Evolutionary conservation across 1,139 yeast species (phyloP).

Genomic region (Pichia cactophila): DNA sequence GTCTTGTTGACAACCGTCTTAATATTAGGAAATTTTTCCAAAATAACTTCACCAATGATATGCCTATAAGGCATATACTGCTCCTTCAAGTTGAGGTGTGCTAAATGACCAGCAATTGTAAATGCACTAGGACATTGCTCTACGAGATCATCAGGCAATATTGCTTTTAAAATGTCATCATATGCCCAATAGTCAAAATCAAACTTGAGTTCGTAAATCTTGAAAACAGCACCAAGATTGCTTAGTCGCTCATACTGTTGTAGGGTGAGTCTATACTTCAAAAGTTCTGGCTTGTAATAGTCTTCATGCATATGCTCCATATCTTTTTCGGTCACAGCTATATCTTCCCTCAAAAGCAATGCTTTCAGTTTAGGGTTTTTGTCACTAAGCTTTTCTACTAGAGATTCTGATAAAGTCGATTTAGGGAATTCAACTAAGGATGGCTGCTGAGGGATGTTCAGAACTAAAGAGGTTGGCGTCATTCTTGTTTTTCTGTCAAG

Average conservation of each 20-base stretch:
- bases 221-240: slow-evolving; percentile 39
- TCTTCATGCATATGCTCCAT: slow-evolving; percentile 13
- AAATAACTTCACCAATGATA: slow-evolving; percentile 80
- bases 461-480: slow-evolving; percentile 36
- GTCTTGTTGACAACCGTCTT: slow-evolving; percentile 93
- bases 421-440: slow-evolving; percentile 42
- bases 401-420: slow-evolving; percentile 11
- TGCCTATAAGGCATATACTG: slow-evolving; percentile 78
- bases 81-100: slow-evolving; percentile 80
- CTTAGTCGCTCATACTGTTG: slow-evolving; percentile 39
- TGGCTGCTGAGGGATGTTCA: slow-evolving; percentile 57
- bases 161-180: slow-evolving; percentile 73
- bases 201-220: slow-evolving; percentile 49
- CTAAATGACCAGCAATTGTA: slow-evolving; percentile 92
- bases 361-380: slow-evolving; percentile 41
- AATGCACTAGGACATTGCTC: slow-evolving; percentile 85
- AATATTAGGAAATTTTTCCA: slow-evolving; percentile 77
- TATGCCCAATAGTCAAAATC: slow-evolving; percentile 80
- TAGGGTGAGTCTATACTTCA: slow-evolving; percentile 30
- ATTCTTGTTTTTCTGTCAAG: slow-evolving; percentile 24
- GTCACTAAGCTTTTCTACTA: slow-evolving; percentile 19
- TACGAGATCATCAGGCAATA: slow-evolving; percentile 63
- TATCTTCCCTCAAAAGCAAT: slow-evolving; percentile 51
- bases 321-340: slow-evolving; percentile 36
- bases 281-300: slow-evolving; percentile 11